Evolutionary conservation across 139 green algal species (phyloP).

Genomic region (Chlorella sp.): DNA sequence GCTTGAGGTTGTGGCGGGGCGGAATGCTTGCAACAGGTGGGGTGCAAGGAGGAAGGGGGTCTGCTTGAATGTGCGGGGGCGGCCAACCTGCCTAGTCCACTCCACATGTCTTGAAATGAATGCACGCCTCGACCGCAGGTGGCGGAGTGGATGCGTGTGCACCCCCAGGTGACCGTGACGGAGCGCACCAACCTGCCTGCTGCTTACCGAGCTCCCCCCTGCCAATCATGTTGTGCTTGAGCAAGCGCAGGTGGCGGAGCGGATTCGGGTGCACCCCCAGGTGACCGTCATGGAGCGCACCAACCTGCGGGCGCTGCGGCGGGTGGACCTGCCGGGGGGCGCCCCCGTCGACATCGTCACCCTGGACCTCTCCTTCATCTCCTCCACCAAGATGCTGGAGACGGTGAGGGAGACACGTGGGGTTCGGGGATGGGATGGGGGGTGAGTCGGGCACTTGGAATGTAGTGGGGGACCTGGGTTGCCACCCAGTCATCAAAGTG

Average conservation of each 20-base stretch:
- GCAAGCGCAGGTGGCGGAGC: slow-evolving; percentile 82
- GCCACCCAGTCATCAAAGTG: slow-evolving; percentile 70
- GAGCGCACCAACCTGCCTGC: slow-evolving; percentile 91
- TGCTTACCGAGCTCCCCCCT: too few species aligned
- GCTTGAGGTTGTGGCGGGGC: too few species aligned
- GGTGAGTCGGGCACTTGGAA: too few species aligned
- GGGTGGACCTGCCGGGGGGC: slow-evolving; percentile 53
- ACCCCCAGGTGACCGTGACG: slow-evolving; percentile 86
- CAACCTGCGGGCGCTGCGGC: slow-evolving; percentile 88
- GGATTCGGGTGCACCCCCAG: slow-evolving; percentile 76
- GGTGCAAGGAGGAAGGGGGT: too few species aligned
- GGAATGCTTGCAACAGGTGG: too few species aligned
- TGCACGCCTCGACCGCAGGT: slow-evolving; percentile 67
- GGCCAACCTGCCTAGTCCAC: too few species aligned
- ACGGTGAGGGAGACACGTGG: background rate
- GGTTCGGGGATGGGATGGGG: background rate
- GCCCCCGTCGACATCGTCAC: slow-evolving; percentile 80
- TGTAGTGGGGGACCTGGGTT: slow-evolving; percentile 60
- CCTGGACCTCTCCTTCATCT: slow-evolving; percentile 98
- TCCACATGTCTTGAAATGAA: too few species aligned
- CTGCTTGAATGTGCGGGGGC: too few species aligned
- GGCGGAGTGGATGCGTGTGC: slow-evolving; percentile 81
- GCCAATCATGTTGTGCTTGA: background rate
- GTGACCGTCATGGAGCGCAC: slow-evolving; percentile 93
- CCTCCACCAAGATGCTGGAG: slow-evolving; percentile 75